Base-by-base conservation (phyloP, 352 stramenopile genomes). In the Phytophthora vignae region DNA sequence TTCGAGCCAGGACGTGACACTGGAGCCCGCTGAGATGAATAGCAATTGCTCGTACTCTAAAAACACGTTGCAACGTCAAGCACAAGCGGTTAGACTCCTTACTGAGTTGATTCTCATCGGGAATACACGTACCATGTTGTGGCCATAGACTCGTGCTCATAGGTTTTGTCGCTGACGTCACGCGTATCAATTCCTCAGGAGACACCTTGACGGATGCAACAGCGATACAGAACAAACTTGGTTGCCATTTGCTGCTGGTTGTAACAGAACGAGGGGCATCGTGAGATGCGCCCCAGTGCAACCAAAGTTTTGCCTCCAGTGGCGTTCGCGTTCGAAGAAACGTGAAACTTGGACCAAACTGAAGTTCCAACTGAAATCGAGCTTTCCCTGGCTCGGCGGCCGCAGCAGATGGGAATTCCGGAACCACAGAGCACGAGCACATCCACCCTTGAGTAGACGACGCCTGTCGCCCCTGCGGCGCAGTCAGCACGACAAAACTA, bases 21-120 rank as follows among this genome's bases (percentile, higher is more conserved):
- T 87, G 17, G 77, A 79, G 2, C 82, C 82, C 1, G 76, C 70
- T n/a, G 82, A 90, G 27, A 90, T 46, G 17, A 90, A 61, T 4
- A 90, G 68, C 54, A 90, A 53, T 65, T 77, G 61, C 9, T 76
- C 64, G 49, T 67, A 50, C 4, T 75, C 73, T 72, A 27, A 57
- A 15, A 22, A 25, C 4, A 53, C 11, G 15, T 69, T 12, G 49
- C 10, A 29, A 49, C 14, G 62, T 27, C 31, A 49, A n/a, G 4
- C 40, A 46, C 14, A 73, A 17, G 38, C 11, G 27, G 38, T 61
- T 22, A 52, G 40, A 48, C 19, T 21, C 14, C 19, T 2, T 60
- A 36, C 11, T 49, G 42, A 25, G 40, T 8, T 9, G 14, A 31
- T 53, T 14, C 6, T 11, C 42, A 50, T 17, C 8, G 19, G 9